Conservation (phyloP, 2,329 filamentous ascomycete genomes). For the Colletotrichum ledebouriae region DNA sequence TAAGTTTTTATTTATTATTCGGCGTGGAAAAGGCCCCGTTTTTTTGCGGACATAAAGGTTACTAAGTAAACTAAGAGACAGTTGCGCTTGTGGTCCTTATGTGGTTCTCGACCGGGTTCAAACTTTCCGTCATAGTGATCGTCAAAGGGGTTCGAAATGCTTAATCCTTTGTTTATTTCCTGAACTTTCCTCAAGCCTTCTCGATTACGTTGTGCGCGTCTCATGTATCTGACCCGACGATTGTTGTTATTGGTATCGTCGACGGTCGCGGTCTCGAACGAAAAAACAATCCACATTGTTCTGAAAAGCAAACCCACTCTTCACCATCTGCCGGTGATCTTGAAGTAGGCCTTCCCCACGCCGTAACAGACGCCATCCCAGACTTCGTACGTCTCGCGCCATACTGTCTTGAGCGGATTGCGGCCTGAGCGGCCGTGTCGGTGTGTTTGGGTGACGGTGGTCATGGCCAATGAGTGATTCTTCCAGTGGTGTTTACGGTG, state of each 20-base stretch:
- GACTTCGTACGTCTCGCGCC: constrained; percentile 52
- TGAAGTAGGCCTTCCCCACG: constrained; percentile 56
- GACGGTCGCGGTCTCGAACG: neutral
- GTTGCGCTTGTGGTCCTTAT: neutral
- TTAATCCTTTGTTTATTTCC: neutral
- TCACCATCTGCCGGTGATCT: constrained; percentile 44
- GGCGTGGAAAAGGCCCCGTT: no score
- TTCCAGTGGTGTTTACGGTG: constrained; percentile 2
- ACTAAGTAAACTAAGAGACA: no score
- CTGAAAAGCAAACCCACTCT: neutral
- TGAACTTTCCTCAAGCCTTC: neutral
- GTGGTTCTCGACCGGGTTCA: neutral
- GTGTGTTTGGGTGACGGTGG: constrained; percentile 75
- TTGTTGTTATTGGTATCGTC: neutral
- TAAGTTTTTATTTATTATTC: no score
- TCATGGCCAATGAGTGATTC: constrained; percentile 46
- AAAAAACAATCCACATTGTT: no score
- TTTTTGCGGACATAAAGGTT: no score
- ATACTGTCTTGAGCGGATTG: constrained; percentile 44
- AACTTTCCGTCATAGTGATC: constrained; percentile 9
- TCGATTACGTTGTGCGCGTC: neutral
- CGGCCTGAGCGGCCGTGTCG: constrained; percentile 66
- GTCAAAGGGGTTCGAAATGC: neutral
- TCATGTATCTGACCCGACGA: neutral
- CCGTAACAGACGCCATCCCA: constrained; percentile 57